Evolutionary conservation across 306 rosid species (phyloP).

Genomic region (Cucumis cinereus): DNA sequence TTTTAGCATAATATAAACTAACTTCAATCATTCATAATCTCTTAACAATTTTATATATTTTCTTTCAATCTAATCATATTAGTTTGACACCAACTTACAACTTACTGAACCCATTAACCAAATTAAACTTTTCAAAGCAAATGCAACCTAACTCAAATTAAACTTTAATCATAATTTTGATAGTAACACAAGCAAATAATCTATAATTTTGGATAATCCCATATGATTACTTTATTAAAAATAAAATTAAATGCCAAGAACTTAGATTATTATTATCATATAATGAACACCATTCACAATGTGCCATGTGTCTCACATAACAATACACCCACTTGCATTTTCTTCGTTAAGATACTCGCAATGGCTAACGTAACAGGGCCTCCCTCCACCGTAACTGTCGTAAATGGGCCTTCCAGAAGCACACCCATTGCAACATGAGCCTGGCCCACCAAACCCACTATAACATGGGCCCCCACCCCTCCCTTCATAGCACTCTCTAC

Average conservation of each 20-base stretch:
- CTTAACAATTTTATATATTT: too few relatives aligned
- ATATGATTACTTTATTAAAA: too few relatives aligned
- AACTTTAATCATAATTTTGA: too few relatives aligned
- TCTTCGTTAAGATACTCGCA: slow-evolving; percentile 42
- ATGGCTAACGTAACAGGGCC: slow-evolving; percentile 19
- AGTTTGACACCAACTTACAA: too few relatives aligned
- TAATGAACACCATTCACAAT: neutral
- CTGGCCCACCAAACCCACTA: slow-evolving; percentile 17
- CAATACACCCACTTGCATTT: slow-evolving; percentile 26
- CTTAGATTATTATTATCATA: neutral
- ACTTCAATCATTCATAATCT: too few relatives aligned
- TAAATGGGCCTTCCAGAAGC: slow-evolving; percentile 35
- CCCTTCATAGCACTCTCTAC: slow-evolving; percentile 20
- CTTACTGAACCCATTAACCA: too few relatives aligned
- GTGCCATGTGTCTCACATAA: slow-evolving; percentile 33
- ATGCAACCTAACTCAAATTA: too few relatives aligned
- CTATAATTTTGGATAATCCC: too few relatives aligned
- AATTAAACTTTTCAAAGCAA: too few relatives aligned
- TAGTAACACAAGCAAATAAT: too few relatives aligned
- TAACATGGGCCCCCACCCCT: slow-evolving; percentile 22
- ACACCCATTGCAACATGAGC: slow-evolving; percentile 15
- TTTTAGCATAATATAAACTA: too few relatives aligned
- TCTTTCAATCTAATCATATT: too few relatives aligned
- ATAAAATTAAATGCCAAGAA: neutral
- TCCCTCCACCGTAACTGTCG: slow-evolving; percentile 44